Evolutionary conservation across 768 basidiomycete genomes (phyloP).

Genomic region (Hemileccinum impolitum): DNA sequence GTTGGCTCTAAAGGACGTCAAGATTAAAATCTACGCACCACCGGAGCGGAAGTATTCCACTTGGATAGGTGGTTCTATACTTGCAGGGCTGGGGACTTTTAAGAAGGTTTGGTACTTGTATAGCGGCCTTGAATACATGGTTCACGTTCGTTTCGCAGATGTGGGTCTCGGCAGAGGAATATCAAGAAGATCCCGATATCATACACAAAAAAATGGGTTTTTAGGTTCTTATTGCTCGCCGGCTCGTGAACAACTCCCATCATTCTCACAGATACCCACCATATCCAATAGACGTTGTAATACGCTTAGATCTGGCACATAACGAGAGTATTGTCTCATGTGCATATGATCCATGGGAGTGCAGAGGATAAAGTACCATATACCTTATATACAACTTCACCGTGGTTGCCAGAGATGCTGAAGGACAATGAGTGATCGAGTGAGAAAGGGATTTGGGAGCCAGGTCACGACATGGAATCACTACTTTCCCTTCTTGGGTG

Average conservation of each 20-base stretch:
- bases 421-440: conserved; percentile 26
- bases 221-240: conserved; percentile 31
- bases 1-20: conserved; percentile 90
- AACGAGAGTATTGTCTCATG: conserved; percentile 21
- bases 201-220: conserved; percentile 95
- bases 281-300: conserved; percentile 32
- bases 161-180: conserved; percentile 99
- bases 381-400: conserved; percentile 41
- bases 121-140: neutral
- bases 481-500: conserved; percentile 92
- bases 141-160: conserved; percentile 53
- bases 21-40: conserved; percentile 98
- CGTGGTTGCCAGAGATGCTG: conserved; percentile 36
- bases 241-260: conserved; percentile 8
- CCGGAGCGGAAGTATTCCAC: conserved; percentile 99
- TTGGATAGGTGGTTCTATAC: conserved; percentile 96
- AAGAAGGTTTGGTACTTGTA: conserved; percentile 66
- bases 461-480: conserved; percentile 27
- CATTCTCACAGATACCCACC: conserved; percentile 31
- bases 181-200: conserved; percentile 98
- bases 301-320: conserved; percentile 28
- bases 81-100: conserved; percentile 95
- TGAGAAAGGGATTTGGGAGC: conserved; percentile 12
- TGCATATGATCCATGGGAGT: conserved; percentile 28
- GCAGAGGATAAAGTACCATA: conserved; percentile 32